These are phyloP conservation scores for Tuber microsphaerosporum DNA, from an alignment of 495 filamentous ascomycete genomes.

Conservation along the genomic window DNA sequence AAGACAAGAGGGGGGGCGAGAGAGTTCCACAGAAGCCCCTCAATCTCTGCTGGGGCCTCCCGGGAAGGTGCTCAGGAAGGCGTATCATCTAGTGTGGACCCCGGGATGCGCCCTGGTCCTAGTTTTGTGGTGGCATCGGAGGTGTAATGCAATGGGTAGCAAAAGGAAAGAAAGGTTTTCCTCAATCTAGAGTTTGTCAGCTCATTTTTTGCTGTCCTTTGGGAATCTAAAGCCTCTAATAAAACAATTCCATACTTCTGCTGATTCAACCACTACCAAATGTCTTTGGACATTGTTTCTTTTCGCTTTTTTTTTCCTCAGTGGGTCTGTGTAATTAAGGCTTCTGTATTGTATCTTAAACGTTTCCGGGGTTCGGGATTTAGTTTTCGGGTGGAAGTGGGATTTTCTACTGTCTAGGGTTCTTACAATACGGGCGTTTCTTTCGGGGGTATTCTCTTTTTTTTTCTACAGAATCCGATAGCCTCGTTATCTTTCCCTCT, in stretches of 20 bases:
- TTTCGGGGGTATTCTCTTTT: not conserved
- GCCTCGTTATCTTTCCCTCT: not conserved
- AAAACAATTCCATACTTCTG: not conserved
- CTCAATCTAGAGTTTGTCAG: not conserved
- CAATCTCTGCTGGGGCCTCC: slow-evolving; percentile 21
- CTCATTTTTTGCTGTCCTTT: not conserved
- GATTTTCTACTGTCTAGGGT: not conserved
- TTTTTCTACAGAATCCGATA: not conserved
- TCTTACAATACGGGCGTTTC: slow-evolving; percentile 1
- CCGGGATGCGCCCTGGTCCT: slow-evolving; percentile 19
- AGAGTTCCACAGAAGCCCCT: slow-evolving; percentile 28
- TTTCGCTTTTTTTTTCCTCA: slow-evolving; percentile 13
- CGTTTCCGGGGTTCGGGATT: not conserved
- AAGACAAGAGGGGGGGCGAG: not conserved
- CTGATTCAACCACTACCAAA: slow-evolving; percentile 7
- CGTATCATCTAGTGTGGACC: slow-evolving; percentile 17
- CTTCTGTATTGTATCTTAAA: slow-evolving; percentile 3
- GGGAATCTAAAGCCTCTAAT: not conserved
- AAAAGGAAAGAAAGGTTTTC: not conserved
- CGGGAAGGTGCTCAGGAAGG: slow-evolving; percentile 23
- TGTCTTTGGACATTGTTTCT: slow-evolving; percentile 20
- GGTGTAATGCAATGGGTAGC: slow-evolving; percentile 21
- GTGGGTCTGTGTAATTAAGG: slow-evolving; percentile 2
- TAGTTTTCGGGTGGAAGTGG: not conserved
- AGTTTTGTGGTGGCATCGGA: slow-evolving; percentile 28